These are phyloP conservation scores for Cladosporium velox DNA, from an alignment of 2,329 filamentous ascomycete species.

Conservation along the genomic window DNA sequence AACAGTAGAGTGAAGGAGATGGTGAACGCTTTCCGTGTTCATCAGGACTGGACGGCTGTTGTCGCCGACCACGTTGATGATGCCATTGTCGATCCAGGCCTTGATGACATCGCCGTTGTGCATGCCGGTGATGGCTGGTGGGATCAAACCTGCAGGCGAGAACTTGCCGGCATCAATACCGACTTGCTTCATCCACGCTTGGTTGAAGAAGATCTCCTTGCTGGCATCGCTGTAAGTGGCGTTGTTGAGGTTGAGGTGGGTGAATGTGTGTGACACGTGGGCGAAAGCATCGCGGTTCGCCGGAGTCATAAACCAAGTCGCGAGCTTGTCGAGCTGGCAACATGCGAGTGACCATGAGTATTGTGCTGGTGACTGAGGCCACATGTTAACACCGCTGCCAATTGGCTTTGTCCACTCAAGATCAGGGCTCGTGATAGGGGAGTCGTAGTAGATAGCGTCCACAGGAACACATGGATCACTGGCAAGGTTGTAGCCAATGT, in stretches of 20 bases:
- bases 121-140: slow-evolving; percentile 64
- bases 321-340: slow-evolving; percentile 52
- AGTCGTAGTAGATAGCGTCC: slow-evolving; percentile 41
- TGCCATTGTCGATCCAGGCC: slow-evolving; percentile 62
- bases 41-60: slow-evolving; percentile 60
- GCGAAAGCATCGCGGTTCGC: slow-evolving; percentile 57
- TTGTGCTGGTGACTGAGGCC: slow-evolving; percentile 43
- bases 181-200: slow-evolving; percentile 58
- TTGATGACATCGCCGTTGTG: slow-evolving; percentile 64
- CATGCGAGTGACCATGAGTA: slow-evolving; percentile 56
- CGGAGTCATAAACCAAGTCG: slow-evolving; percentile 56
- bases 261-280: slow-evolving; percentile 65
- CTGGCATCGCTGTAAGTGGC: slow-evolving; percentile 59
- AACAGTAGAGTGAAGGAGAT: slow-evolving; percentile 57
- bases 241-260: slow-evolving; percentile 61
- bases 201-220: slow-evolving; percentile 63
- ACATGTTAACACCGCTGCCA: slow-evolving; percentile 42
- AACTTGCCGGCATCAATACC: slow-evolving; percentile 54
- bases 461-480: slow-evolving; percentile 35
- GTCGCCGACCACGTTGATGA: slow-evolving; percentile 63
- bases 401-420: slow-evolving; percentile 51
- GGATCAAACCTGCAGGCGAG: slow-evolving; percentile 59
- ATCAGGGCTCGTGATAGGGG: slow-evolving; percentile 43
- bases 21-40: slow-evolving; percentile 55
- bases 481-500: slow-evolving; percentile 21